These are phyloP conservation scores for Gentiana straminea DNA, from an alignment of 257 asterid species.

Conservation along the genomic window DNA sequence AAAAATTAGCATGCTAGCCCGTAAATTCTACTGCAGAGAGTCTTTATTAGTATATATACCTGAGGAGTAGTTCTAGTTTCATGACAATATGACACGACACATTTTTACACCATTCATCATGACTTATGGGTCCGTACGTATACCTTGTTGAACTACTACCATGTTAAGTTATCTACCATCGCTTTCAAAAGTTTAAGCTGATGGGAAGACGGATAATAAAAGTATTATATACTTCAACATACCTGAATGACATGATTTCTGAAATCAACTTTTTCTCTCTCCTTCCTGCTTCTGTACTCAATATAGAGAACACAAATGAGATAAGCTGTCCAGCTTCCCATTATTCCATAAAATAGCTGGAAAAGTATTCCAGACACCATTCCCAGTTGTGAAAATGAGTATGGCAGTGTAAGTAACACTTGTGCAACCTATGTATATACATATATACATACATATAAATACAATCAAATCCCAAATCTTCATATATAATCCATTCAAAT, in stretches of 20 bases:
- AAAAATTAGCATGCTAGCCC: too few species aligned
- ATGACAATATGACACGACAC: not conserved
- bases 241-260: slow-evolving; percentile 91
- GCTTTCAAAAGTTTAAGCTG: too few species aligned
- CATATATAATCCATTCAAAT: not conserved
- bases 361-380: slow-evolving; percentile 63
- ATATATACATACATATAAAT: too few species aligned
- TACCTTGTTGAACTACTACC: too few species aligned
- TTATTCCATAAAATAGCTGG: slow-evolving; percentile 66
- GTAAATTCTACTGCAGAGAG: too few species aligned
- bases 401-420: slow-evolving; percentile 78
- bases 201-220: too few species aligned
- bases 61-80: not conserved
- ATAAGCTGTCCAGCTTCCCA: slow-evolving; percentile 95
- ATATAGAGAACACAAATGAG: slow-evolving; percentile 72
- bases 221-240: too few species aligned
- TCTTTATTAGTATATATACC: not conserved
- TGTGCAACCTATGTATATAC: slow-evolving; percentile 54
- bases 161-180: too few species aligned
- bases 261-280: slow-evolving; percentile 80
- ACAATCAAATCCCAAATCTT: too few species aligned
- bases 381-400: slow-evolving; percentile 87
- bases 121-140: not conserved
- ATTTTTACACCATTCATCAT: not conserved
- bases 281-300: slow-evolving; percentile 81